Conservation (phyloP, 2,329 filamentous ascomycete species). For the Sporothrix humicola region DNA sequence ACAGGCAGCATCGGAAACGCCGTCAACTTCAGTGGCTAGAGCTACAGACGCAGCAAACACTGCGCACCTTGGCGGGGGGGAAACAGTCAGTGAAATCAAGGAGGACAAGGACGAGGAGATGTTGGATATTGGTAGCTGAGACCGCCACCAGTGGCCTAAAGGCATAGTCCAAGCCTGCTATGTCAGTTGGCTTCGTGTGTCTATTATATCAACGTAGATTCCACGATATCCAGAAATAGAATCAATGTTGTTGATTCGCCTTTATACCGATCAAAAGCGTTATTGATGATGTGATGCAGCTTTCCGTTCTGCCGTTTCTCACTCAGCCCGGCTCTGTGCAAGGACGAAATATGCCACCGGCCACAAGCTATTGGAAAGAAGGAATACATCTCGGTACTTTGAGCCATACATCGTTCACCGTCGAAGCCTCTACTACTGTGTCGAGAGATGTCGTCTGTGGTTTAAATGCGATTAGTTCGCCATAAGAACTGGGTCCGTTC, state of each 20-base stretch:
- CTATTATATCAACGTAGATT: background rate
- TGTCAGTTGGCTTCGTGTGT: background rate
- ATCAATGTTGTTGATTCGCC: too few relatives aligned
- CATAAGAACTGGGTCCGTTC: too few relatives aligned
- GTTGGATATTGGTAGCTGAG: slow-evolving; percentile 20
- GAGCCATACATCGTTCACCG: too few relatives aligned
- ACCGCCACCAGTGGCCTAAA: background rate
- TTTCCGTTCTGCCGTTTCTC: background rate
- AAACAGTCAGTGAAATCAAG: slow-evolving; percentile 9
- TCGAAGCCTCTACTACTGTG: too few relatives aligned
- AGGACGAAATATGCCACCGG: background rate
- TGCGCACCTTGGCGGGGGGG: background rate
- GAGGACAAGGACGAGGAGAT: slow-evolving; percentile 31
- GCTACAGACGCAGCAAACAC: background rate
- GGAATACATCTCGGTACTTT: too few relatives aligned
- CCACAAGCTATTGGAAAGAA: background rate
- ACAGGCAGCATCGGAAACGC: slow-evolving; percentile 40
- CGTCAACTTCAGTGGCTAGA: slow-evolving; percentile 40
- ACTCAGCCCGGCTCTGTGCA: background rate
- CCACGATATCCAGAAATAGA: background rate
- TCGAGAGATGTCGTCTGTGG: too few relatives aligned
- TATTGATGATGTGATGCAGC: background rate
- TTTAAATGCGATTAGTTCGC: too few relatives aligned
- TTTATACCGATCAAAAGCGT: background rate
- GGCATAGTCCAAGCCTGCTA: background rate